A percentile compares a stretch with the other conserved stretches of the same genome.
Conservation (phyloP, 805 yeast species). For the Cyberlindnera mrakii region DNA sequence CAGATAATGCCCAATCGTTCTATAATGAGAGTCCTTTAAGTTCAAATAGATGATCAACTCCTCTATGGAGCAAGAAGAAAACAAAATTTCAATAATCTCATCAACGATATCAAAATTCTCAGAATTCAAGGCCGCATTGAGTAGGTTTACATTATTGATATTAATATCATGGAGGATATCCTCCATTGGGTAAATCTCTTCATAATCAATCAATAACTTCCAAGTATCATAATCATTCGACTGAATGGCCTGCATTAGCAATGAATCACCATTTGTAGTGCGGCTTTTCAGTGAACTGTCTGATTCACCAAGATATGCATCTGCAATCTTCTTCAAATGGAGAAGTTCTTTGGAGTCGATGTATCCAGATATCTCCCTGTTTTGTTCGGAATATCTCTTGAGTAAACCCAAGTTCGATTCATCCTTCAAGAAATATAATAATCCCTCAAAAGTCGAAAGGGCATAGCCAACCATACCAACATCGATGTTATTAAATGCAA, state of each 20-base stretch:
- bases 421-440: constrained; percentile 53
- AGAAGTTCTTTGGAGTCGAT: constrained; percentile 32
- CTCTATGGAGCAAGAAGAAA: constrained; percentile 32
- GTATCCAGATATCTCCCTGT: constrained; percentile 48
- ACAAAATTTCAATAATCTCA: constrained; percentile 41
- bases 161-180: constrained; percentile 62
- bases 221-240: constrained; percentile 41
- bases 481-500: constrained; percentile 41
- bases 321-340: constrained; percentile 21
- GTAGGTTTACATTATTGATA: constrained; percentile 46
- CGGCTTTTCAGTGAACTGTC: constrained; percentile 31
- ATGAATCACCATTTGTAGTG: constrained; percentile 62
- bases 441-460: constrained; percentile 79
- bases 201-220: constrained; percentile 39
- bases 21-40: constrained; percentile 41
- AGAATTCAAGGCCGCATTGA: constrained; percentile 55
- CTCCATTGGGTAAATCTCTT: constrained; percentile 51
- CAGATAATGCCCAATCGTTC: constrained; percentile 71
- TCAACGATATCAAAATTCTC: constrained; percentile 42
- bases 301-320: constrained; percentile 17
- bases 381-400: constrained; percentile 36
- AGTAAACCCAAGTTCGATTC: constrained; percentile 32
- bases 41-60: constrained; percentile 49
- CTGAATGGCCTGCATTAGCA: constrained; percentile 56
- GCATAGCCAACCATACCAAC: constrained; percentile 71